Evolutionary conservation across 1,139 yeast genomes (phyloP).

Genomic region (Scheffersomyces lignicola): DNA sequence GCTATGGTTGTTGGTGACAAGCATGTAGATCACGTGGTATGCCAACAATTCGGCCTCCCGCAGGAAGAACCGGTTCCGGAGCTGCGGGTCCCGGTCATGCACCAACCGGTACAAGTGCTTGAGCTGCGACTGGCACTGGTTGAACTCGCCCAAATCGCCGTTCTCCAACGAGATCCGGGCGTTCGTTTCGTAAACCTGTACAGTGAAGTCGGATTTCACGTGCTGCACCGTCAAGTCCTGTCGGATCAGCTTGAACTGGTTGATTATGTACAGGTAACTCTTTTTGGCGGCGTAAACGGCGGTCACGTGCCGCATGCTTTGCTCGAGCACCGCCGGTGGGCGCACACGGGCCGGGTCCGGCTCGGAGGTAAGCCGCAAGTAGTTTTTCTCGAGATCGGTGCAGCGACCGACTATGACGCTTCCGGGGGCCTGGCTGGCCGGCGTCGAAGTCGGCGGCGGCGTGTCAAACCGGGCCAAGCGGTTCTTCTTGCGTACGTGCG

Average conservation of each 20-base stretch:
- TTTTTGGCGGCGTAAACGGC: slow-evolving; percentile 50
- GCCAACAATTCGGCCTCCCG: slow-evolving; percentile 63
- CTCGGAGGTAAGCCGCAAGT: slow-evolving; percentile 82
- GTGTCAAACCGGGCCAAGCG: slow-evolving; percentile 52
- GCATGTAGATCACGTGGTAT: slow-evolving; percentile 73
- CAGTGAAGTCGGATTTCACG: slow-evolving; percentile 74
- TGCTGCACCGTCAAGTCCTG: slow-evolving; percentile 95
- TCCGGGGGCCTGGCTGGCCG: slow-evolving; percentile 8
- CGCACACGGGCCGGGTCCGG: slow-evolving; percentile 86
- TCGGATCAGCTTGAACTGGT: slow-evolving; percentile 86
- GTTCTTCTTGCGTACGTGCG: slow-evolving; percentile 41
- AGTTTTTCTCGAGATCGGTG: slow-evolving; percentile 68
- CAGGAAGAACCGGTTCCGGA: slow-evolving; percentile 15
- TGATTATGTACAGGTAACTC: slow-evolving; percentile 75
- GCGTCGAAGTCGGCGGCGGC: slow-evolving; percentile 6
- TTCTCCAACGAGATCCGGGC: slow-evolving; percentile 84
- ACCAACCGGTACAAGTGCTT: slow-evolving; percentile 54
- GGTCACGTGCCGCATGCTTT: slow-evolving; percentile 57
- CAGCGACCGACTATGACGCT: slow-evolving; percentile 62
- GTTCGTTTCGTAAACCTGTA: slow-evolving; percentile 79
- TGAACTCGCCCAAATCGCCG: slow-evolving; percentile 88
- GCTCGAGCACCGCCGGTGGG: slow-evolving; percentile 62
- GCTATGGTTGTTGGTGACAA: slow-evolving; percentile 69
- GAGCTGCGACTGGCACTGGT: slow-evolving; percentile 89
- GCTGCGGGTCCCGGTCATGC: slow-evolving; percentile 12